Base-by-base conservation (phyloP, 495 filamentous ascomycete species). In the Rhizodiscina lignyota region DNA sequence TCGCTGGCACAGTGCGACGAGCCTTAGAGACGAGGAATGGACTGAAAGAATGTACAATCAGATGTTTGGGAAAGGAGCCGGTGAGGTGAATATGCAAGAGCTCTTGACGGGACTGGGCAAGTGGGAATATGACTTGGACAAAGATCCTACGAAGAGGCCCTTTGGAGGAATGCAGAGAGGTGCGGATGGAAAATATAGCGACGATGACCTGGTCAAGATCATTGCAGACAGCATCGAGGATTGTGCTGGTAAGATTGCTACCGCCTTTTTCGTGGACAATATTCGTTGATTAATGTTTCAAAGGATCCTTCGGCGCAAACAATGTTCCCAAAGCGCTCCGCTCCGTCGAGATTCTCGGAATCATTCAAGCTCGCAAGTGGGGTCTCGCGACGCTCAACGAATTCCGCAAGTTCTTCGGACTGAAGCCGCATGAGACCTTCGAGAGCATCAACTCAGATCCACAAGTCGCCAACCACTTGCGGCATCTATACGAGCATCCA, bases 1-100 rank as follows among this genome's bases (percentile, higher is more conserved):
- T 48, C 62, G 79, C 18, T 89, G 81, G 79, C 82, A 89, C 53
- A 76, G 77, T 8, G 78, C 75, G 45, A 70, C 82, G 37, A 82
- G 76, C 2, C 59, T 66, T 30, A 69, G 69, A 32, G 82, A 89
- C 42, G 75, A 83, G 36, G 60, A 69, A 36, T 87, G 81, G 81
- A 71, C 80, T 4, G 62, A 79, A 39, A 63, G 72, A 10, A 62
- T 77, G 37, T 83, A 75, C 47, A 44, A 56, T 17, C 55, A 66
- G 12, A 40, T 85, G n/a, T 80, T 85, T 5, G 64, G 62, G 2
- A 77, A 73, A 51, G 59, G 76, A 11, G 59, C 62, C 2, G 42
- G 42, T 4, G 45, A 68, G 0, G 41, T 85, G 12, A 57, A 48
- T 16, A 37, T 73, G 32, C 53, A 54, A 1, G 70, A 83, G 16